phyloP scores from a whole-genome alignment of 2,329 filamentous ascomycete genomes.

The Apiospora saccharicola region DNA sequence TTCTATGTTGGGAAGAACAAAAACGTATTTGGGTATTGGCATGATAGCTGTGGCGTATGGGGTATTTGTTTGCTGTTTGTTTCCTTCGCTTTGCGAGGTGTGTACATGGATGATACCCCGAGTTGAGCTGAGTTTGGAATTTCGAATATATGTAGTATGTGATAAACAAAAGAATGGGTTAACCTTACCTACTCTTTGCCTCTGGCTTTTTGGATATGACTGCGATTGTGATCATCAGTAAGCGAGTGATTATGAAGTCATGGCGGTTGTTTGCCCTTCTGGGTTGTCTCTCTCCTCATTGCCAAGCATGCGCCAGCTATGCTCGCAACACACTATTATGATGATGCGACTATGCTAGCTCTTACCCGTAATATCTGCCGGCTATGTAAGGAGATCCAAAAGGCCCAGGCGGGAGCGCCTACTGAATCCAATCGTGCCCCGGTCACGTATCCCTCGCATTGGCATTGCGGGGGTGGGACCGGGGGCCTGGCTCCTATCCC shows the following conservation, averaged over 20 bases:
- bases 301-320: not conserved
- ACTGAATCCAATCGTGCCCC: not conserved
- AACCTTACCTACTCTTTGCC: too few relatives aligned
- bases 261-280: not conserved
- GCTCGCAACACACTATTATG: too few relatives aligned
- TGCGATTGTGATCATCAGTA: not conserved
- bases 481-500: not conserved
- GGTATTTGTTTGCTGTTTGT: not conserved
- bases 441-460: not conserved
- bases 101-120: slow-evolving; percentile 12
- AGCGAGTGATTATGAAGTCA: not conserved
- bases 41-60: not conserved
- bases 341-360: too few relatives aligned
- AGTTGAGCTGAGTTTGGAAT: not conserved
- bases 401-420: too few relatives aligned
- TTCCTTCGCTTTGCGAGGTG: not conserved
- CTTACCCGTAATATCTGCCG: not conserved
- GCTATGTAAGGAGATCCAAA: not conserved
- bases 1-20: not conserved
- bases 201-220: not conserved
- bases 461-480: slow-evolving; percentile 4
- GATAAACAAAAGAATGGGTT: not conserved
- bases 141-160: not conserved
- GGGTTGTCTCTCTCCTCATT: not conserved
- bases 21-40: not conserved